Evolutionary conservation across 306 rosid species (phyloP).

Genomic region (Gillenia trifoliata): DNA sequence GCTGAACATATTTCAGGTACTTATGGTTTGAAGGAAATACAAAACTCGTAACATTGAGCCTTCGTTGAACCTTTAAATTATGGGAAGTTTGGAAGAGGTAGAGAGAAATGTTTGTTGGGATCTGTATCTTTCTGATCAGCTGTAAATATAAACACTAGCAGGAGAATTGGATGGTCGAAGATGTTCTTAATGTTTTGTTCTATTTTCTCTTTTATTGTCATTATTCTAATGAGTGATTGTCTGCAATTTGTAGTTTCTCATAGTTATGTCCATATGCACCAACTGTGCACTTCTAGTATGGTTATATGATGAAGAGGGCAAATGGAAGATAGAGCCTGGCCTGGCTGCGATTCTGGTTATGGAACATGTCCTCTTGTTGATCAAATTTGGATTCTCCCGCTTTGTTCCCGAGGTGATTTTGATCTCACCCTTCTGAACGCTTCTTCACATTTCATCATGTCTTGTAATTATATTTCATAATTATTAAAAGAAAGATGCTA

Average conservation of each 20-base stretch:
- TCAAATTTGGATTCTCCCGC: conserved; percentile 89
- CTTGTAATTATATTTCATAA: background rate
- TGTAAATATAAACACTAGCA: background rate
- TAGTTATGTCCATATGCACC: conserved; percentile 83
- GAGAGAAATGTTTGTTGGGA: background rate
- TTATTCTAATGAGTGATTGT: conserved; percentile 19
- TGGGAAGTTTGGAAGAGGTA: no score
- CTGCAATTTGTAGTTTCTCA: conserved; percentile 60
- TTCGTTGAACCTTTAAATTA: no score
- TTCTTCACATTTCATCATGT: conserved; percentile 3
- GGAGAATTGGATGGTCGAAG: background rate
- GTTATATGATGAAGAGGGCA: conserved; percentile 85
- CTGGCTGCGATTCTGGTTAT: conserved; percentile 85
- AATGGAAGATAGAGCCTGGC: conserved; percentile 97
- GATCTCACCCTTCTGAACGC: background rate
- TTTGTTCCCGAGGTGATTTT: conserved; percentile 72
- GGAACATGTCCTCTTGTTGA: conserved; percentile 81
- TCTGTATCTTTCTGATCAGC: background rate
- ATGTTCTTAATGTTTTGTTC: background rate
- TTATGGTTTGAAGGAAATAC: background rate
- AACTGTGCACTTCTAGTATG: conserved; percentile 91
- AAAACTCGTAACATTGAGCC: background rate
- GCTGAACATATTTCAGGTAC: conserved; percentile 95
- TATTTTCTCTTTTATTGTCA: background rate
- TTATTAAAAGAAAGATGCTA: background rate